Conservation (phyloP, 768 basidiomycete genomes). For the Boletellus emodensis region DNA sequence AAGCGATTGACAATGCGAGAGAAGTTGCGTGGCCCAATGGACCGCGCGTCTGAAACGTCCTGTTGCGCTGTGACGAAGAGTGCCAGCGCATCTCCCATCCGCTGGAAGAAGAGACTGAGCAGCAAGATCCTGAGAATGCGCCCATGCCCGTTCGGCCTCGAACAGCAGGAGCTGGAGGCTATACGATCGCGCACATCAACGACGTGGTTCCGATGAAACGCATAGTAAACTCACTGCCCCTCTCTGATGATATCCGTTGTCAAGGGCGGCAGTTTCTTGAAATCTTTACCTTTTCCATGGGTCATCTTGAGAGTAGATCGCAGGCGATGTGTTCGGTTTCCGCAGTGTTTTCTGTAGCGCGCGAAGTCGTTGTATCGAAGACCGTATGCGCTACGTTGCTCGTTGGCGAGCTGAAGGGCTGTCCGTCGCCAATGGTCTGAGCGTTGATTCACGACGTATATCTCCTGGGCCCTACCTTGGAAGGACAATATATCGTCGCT, state of each 20-base stretch:
- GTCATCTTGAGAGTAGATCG: slow-evolving; percentile 81
- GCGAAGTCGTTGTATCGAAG: slow-evolving; percentile 84
- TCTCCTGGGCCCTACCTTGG: slow-evolving; percentile 34
- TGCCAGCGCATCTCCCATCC: slow-evolving; percentile 47
- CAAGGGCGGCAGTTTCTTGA: slow-evolving; percentile 75
- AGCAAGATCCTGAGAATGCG: slow-evolving; percentile 78
- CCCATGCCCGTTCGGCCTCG: slow-evolving; percentile 91
- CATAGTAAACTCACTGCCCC: slow-evolving; percentile 64
- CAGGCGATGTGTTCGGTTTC: slow-evolving; percentile 84
- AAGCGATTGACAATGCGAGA: slow-evolving; percentile 69
- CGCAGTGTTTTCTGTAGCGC: slow-evolving; percentile 92
- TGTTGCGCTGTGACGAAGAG: slow-evolving; percentile 70
- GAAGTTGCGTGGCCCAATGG: slow-evolving; percentile 72
- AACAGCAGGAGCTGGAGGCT: slow-evolving; percentile 83
- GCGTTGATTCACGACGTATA: neutral
- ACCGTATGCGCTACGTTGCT: slow-evolving; percentile 88
- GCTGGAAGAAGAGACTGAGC: slow-evolving; percentile 47
- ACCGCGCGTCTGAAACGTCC: slow-evolving; percentile 78
- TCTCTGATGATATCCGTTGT: slow-evolving; percentile 70
- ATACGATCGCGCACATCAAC: slow-evolving; percentile 5
- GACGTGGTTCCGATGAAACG: slow-evolving; percentile 4
- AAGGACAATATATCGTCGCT: slow-evolving; percentile 32
- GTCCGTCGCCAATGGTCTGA: slow-evolving; percentile 4
- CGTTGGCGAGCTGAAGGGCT: slow-evolving; percentile 84
- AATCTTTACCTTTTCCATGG: slow-evolving; percentile 86